These are phyloP conservation scores for Penicillium italicum DNA, from an alignment of 2,329 filamentous ascomycete genomes.

Conservation along the genomic window DNA sequence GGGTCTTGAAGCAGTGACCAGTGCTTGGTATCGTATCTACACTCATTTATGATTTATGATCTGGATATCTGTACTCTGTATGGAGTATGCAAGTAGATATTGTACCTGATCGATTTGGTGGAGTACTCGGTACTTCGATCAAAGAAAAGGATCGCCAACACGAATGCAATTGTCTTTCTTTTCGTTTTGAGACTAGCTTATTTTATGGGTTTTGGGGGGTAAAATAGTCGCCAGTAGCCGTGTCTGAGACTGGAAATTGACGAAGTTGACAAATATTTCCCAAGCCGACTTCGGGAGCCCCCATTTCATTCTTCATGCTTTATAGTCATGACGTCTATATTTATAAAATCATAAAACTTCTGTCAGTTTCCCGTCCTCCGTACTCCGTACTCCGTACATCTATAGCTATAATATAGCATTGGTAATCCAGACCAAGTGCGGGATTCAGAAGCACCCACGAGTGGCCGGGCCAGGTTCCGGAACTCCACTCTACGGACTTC, in stretches of 20 bases:
- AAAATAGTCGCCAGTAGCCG: background rate
- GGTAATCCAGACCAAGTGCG: background rate
- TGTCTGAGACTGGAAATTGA: background rate
- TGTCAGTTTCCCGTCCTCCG: background rate
- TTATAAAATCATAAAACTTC: background rate
- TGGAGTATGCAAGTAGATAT: background rate
- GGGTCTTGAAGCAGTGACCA: background rate
- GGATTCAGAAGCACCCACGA: background rate
- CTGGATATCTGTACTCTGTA: background rate
- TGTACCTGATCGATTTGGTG: background rate
- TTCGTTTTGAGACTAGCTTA: background rate
- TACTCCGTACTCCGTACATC: no score
- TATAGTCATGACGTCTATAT: background rate
- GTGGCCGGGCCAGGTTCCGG: slow-evolving; percentile 5
- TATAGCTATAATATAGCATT: background rate
- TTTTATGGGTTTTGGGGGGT: no score
- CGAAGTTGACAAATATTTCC: background rate
- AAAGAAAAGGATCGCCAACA: background rate
- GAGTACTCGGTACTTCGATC: background rate
- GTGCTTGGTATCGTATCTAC: background rate
- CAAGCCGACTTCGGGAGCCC: background rate
- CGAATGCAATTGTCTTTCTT: slow-evolving; percentile 8
- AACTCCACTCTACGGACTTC: background rate
- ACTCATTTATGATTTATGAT: background rate
- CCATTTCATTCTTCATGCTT: background rate